Conservation (phyloP, 2,329 filamentous ascomycete genomes). For the Zymoseptoria ardabiliae region DNA sequence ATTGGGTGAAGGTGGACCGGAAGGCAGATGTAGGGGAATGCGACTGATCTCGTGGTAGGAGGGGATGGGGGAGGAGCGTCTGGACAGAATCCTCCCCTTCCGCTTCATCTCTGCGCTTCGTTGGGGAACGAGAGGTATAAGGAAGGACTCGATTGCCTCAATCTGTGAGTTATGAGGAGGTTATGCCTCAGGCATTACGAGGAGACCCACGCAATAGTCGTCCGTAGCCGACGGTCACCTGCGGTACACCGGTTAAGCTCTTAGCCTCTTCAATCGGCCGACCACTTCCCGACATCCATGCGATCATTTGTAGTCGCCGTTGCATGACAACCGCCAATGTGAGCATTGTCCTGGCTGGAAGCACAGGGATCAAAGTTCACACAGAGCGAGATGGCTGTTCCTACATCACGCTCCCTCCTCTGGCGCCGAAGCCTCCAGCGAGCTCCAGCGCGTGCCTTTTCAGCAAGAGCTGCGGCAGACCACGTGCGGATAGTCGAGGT, state of each 20-base stretch:
- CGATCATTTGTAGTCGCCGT: neutral
- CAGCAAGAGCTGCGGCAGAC: constrained; percentile 27
- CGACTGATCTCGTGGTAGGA: too few relatives aligned
- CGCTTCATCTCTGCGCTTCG: too few relatives aligned
- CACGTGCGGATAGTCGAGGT: constrained; percentile 66
- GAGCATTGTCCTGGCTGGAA: neutral
- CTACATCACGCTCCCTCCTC: constrained; percentile 5
- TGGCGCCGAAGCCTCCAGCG: constrained; percentile 1
- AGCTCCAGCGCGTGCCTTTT: constrained; percentile 18
- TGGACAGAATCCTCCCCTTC: too few relatives aligned
- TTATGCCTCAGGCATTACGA: too few relatives aligned
- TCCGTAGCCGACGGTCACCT: neutral
- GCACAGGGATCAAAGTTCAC: neutral
- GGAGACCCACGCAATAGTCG: too few relatives aligned
- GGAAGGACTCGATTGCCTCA: too few relatives aligned
- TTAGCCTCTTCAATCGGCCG: neutral
- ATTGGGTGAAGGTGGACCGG: neutral
- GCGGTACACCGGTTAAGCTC: neutral
- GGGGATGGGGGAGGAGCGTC: too few relatives aligned
- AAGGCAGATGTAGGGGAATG: neutral
- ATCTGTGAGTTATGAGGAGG: too few relatives aligned
- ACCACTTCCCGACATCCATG: too few relatives aligned
- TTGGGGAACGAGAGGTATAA: too few relatives aligned
- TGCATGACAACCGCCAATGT: neutral
- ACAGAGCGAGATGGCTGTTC: constrained; percentile 1